These are phyloP conservation scores for Candida chilensis DNA, from an alignment of 805 yeast genomes.

Conservation along the genomic window DNA sequence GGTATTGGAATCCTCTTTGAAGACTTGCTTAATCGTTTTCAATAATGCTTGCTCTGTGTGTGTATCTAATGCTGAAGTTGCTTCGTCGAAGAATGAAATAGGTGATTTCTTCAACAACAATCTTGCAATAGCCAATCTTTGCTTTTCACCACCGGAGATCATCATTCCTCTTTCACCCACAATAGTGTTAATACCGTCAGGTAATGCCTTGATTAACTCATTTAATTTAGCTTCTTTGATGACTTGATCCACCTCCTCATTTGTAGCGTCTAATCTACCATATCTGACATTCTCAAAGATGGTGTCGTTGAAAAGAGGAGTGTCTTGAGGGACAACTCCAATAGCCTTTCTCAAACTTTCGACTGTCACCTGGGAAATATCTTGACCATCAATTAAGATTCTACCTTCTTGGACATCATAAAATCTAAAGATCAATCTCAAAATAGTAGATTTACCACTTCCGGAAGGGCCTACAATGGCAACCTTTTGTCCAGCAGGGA, in stretches of 20 bases:
- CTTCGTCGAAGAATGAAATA: conserved; percentile 93
- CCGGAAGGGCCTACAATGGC: conserved; percentile 98
- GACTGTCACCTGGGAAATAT: conserved; percentile 63
- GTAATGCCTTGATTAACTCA: conserved; percentile 55
- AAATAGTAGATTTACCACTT: conserved; percentile 86
- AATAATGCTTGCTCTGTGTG: conserved; percentile 87
- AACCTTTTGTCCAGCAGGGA: conserved; percentile 85
- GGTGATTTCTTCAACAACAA: conserved; percentile 80
- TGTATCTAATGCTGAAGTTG: conserved; percentile 93
- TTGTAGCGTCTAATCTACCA: conserved; percentile 68
- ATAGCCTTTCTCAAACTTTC: conserved; percentile 66
- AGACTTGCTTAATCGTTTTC: conserved; percentile 61
- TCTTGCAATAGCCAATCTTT: conserved; percentile 88
- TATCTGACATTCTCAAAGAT: conserved; percentile 82
- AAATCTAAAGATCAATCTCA: conserved; percentile 79
- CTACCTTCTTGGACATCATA: conserved; percentile 77
- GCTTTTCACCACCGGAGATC: conserved; percentile 99
- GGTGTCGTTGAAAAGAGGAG: conserved; percentile 90
- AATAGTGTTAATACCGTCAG: conserved; percentile 75
- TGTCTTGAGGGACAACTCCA: conserved; percentile 97
- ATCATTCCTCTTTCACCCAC: conserved; percentile 98
- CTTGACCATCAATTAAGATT: conserved; percentile 82
- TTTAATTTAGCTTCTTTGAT: conserved; percentile 66
- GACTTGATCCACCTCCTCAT: conserved; percentile 58
- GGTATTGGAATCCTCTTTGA: conserved; percentile 52